These are phyloP conservation scores for Paramarasmius palmivorus DNA, from an alignment of 1,284 basidiomycete genomes.

Conservation along the genomic window DNA sequence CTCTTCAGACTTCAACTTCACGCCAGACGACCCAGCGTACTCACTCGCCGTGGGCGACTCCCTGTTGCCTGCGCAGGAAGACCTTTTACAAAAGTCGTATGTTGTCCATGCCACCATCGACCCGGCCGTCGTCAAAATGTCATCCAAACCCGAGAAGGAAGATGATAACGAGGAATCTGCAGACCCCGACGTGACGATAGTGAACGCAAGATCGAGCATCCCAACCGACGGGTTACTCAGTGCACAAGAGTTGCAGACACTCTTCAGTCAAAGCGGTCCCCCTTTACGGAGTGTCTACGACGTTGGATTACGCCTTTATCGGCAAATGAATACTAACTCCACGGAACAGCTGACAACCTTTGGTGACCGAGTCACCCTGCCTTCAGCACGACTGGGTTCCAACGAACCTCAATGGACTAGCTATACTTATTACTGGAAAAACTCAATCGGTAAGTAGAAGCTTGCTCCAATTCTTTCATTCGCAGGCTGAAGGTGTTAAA, in stretches of 20 bases:
- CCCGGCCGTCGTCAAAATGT: slow-evolving; percentile 41
- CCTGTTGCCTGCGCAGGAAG: slow-evolving; percentile 54
- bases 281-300: slow-evolving; percentile 61
- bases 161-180: slow-evolving; percentile 41
- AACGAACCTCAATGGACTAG: slow-evolving; percentile 82
- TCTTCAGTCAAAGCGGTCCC: slow-evolving; percentile 44
- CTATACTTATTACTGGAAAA: slow-evolving; percentile 81
- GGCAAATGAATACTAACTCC: slow-evolving; percentile 3
- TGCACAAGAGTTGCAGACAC: slow-evolving; percentile 55
- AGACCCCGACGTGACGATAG: slow-evolving; percentile 76
- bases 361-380: slow-evolving; percentile 45
- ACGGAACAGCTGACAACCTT: slow-evolving; percentile 40
- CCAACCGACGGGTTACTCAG: slow-evolving; percentile 74
- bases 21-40: slow-evolving; percentile 85
- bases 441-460: slow-evolving; percentile 62
- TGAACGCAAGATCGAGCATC: slow-evolving; percentile 68
- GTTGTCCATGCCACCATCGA: slow-evolving; percentile 86
- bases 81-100: slow-evolving; percentile 61
- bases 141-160: slow-evolving; percentile 17
- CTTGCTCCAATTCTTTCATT: background rate
- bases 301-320: slow-evolving; percentile 42
- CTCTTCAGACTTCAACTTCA: slow-evolving; percentile 86
- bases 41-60: slow-evolving; percentile 70
- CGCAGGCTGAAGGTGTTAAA: background rate
- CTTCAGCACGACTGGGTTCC: slow-evolving; percentile 44